A percentile compares a stretch with the other conserved stretches of the same genome.
These are phyloP conservation scores for Pogostemon cablin DNA, from an alignment of 257 asterid genomes.

Conservation along the genomic window DNA sequence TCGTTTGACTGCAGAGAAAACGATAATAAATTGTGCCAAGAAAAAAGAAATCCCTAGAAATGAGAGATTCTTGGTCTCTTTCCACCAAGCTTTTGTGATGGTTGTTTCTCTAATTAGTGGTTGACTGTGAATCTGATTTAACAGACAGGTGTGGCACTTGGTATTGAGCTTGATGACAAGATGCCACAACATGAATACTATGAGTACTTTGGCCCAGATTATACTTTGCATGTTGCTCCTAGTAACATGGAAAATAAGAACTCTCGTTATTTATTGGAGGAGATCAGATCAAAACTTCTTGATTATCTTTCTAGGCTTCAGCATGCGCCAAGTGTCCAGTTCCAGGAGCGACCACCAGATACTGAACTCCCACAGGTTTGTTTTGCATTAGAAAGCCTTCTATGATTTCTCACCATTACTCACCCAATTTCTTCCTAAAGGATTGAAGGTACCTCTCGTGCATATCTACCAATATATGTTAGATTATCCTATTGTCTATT, in stretches of 20 bases:
- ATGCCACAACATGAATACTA: slow-evolving; percentile 71
- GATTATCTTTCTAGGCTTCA: slow-evolving; percentile 66
- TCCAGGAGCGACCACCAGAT: slow-evolving; percentile 74
- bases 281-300: slow-evolving; percentile 61
- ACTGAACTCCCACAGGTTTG: slow-evolving; percentile 62
- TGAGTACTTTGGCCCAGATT: slow-evolving; percentile 70
- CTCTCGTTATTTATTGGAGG: slow-evolving; percentile 58
- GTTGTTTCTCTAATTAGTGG: slow-evolving; percentile 27
- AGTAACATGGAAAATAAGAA: slow-evolving; percentile 73
- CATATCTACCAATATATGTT: neutral
- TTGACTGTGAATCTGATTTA: slow-evolving; percentile 33
- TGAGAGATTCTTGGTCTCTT: neutral
- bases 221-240: slow-evolving; percentile 66
- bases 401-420: slow-evolving; percentile 25
- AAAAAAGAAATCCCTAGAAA: too few species aligned
- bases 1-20: neutral
- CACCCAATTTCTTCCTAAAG: neutral
- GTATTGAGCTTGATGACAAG: slow-evolving; percentile 66
- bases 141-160: slow-evolving; percentile 73
- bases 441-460: too few species aligned
- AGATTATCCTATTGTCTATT: slow-evolving; percentile 8
- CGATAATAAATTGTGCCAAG: neutral
- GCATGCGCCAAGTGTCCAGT: slow-evolving; percentile 74
- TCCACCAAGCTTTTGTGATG: neutral
- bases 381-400: slow-evolving; percentile 31